Evolutionary conservation across 129 eudicot genomes (phyloP), one percentile per base, ranked within the genome.

Genomic region (Cynara cardunculus): DNA sequence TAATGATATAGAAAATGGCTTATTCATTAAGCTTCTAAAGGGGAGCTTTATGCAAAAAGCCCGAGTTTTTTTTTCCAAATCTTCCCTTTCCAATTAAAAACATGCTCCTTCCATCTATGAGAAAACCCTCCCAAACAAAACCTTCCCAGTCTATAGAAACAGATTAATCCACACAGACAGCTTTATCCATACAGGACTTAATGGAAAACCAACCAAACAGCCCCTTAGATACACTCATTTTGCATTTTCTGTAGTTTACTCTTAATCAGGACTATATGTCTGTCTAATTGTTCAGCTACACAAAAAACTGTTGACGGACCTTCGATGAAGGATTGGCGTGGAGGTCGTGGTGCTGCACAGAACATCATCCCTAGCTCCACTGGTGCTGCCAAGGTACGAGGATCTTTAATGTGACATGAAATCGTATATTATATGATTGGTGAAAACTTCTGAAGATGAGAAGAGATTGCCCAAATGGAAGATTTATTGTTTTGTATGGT

Each of bases 251-350:
- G 69, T 4, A 22, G 8, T 32, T 71, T 37, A 67, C 28, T 44
- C 39, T 59, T 22, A n/a, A 81, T 34, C 22, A 49, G 7, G 7
- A 49, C 16, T 61, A 11, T 72, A 35, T 70, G 37, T 35, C 72
- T 59, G n/a, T n/a, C n/a, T 65, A 39, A 27, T 46, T 46, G 68
- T 74, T 76, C 89, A 95, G 99, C 99, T 61, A 95, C 99, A 27
- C 99, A 95, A 66, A 95, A 95, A 88, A 89, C 99, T 0, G 99
- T 95, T 74, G 99, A 95, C 83, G 97, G 99, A 30, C 99, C 99
- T 78, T 95, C 97, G 74, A 92, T 92, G 99, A 95, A 95, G 89
- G 99, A 95, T 77, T 95, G 99, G 99, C 86, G 99, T 26, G 99
- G 99, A 13, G 99, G 97, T 37, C 94, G 99, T 74, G 99, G 99